These are phyloP conservation scores for Heritiera fomes DNA, from an alignment of 345 rosid genomes.

Conservation along the genomic window DNA sequence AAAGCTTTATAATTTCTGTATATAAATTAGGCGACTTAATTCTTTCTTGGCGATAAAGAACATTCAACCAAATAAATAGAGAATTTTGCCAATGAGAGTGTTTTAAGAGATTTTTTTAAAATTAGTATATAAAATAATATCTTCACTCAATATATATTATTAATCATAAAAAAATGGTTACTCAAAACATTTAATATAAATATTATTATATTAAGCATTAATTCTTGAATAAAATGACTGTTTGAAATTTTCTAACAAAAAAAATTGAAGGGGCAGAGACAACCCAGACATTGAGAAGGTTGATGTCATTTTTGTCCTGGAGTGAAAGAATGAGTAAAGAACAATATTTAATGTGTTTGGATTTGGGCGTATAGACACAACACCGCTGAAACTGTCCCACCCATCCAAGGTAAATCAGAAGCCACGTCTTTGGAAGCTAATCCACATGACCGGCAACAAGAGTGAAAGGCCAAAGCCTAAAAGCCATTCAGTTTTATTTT, in stretches of 20 bases:
- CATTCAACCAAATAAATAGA: neutral
- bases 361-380: neutral
- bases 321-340: neutral
- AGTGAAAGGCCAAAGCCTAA: neutral
- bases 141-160: too few relatives aligned
- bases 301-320: too few relatives aligned
- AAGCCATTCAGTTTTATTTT: too few relatives aligned
- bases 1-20: neutral
- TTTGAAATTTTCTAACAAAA: too few relatives aligned
- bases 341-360: neutral
- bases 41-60: neutral
- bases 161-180: too few relatives aligned
- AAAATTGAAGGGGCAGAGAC: neutral
- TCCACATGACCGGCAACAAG: conserved; percentile 8
- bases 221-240: too few relatives aligned
- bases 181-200: too few relatives aligned
- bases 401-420: conserved; percentile 18
- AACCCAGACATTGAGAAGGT: too few relatives aligned
- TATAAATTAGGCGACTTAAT: neutral
- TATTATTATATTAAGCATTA: too few relatives aligned
- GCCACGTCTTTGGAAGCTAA: conserved; percentile 21
- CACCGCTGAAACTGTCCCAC: neutral
- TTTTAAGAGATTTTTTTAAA: neutral
- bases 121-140: too few relatives aligned
- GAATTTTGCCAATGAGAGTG: too few relatives aligned